Base-by-base conservation (phyloP, 176 grass and related monocot species). In the Rhynchospora breviuscula region DNA sequence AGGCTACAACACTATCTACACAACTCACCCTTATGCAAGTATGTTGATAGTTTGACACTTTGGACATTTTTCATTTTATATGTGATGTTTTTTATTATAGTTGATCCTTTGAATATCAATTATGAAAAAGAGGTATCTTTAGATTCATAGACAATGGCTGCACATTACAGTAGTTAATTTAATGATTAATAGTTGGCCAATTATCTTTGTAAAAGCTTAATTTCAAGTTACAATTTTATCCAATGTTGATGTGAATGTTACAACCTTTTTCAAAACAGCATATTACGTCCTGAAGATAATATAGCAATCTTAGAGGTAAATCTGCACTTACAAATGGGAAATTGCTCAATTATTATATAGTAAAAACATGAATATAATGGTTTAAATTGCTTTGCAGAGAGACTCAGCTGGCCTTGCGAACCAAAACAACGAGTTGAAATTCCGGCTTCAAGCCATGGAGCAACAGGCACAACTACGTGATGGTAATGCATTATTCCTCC, bases 401-500 rank as follows among this genome's bases (percentile, higher is more conserved):
- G 93, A 93, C 49, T 89, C 91, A 22, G 66, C 89, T 0, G 89
- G 91, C 5, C 72, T 98, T 47, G 74, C 74, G 21, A 93, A 84
- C 51, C 95, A 91, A 63, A 98, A 98, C 85, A 95, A 86, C 53
- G 91, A 98, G 79, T 90, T 98, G 86, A 95, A 90, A 84, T 98
- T 98, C 85, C 86, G 95, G 57, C 91, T 98, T 29, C 95, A 98
- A 85, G 89, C 95, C 65, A 98, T 98, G 95, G 91, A 95, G 85
- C 95, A 98, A 82, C 91, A 98, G 87, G 93, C 88, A 59, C 92
- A 95, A 80, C 87, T 98, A 67, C 89, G 91, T 31, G 95, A 98
- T 46, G 95, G 95, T 98, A 88, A 93, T 25, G 21, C 59, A 22
- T 21, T 10, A 61, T 75, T 48, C 43, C 35, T 51, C n/a, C 26